These are phyloP conservation scores for Vinca minor DNA, from an alignment of 257 asterid species.

Conservation along the genomic window DNA sequence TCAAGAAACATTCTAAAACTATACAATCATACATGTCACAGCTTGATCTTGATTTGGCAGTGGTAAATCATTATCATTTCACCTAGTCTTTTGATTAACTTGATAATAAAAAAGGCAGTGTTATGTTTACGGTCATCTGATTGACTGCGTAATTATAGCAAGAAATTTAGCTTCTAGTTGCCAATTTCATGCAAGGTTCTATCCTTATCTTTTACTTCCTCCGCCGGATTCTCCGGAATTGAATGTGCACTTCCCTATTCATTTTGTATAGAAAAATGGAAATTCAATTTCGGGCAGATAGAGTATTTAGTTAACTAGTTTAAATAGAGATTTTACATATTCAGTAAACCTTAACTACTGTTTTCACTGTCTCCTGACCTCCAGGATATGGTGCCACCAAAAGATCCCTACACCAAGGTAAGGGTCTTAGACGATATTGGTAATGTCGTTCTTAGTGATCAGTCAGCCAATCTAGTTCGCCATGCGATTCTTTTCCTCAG, in stretches of 20 bases:
- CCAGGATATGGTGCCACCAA: slow-evolving; percentile 93
- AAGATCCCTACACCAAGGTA: slow-evolving; percentile 89
- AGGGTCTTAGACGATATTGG: slow-evolving; percentile 84
- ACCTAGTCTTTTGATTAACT: not conserved
- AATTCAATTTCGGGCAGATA: no score
- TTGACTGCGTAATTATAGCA: not conserved
- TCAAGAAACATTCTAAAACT: slow-evolving; percentile 60
- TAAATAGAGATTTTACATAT: not conserved
- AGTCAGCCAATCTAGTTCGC: slow-evolving; percentile 59
- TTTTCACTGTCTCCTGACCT: slow-evolving; percentile 14
- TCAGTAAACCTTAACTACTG: slow-evolving; percentile 2
- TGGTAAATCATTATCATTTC: slow-evolving; percentile 50
- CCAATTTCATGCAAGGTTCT: not conserved
- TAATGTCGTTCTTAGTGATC: slow-evolving; percentile 68
- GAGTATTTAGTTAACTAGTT: not conserved
- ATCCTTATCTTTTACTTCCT: not conserved
- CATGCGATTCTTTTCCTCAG: slow-evolving; percentile 85
- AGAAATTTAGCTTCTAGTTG: not conserved
- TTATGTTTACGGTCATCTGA: not conserved
- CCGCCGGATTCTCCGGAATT: no score
- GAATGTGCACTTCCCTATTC: no score
- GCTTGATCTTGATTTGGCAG: slow-evolving; percentile 55
- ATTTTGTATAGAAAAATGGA: no score
- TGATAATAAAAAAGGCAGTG: not conserved
- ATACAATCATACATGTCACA: slow-evolving; percentile 55